Percentiles rank a stretch among this genome's conserved stretches.
These are phyloP conservation scores for Warburgia ugandensis DNA, from an alignment of 164 flowering plant genomes.

Conservation along the genomic window DNA sequence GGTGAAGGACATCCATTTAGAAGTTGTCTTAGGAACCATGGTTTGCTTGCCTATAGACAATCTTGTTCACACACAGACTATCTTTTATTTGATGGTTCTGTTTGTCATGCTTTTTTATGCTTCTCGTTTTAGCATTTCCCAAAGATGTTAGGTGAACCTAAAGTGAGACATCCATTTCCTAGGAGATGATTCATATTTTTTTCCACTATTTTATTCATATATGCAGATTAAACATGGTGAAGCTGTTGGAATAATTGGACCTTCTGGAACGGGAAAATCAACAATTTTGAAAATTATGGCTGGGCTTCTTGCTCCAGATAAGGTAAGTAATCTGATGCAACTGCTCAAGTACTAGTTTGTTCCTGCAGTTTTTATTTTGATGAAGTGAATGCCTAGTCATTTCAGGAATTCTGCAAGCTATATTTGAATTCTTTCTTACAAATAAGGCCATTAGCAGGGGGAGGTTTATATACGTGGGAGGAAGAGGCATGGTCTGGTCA, in stretches of 20 bases:
- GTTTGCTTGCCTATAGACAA: no score
- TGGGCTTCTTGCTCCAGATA: constrained; percentile 98
- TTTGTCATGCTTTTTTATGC: no score
- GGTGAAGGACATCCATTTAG: no score
- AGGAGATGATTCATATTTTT: background rate
- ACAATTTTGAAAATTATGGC: constrained; percentile 88
- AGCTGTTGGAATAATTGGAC: constrained; percentile 98
- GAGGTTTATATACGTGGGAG: constrained; percentile 81
- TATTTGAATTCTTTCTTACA: background rate
- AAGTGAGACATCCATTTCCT: no score
- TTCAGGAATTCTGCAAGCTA: background rate
- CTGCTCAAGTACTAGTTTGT: background rate
- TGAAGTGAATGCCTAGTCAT: background rate
- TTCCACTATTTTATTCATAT: background rate
- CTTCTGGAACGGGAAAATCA: constrained; percentile 98
- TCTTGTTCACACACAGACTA: no score
- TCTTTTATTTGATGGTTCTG: no score
- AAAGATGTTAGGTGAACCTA: no score
- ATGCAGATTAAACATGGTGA: constrained; percentile 90
- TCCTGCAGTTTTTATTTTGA: background rate
- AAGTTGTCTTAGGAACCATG: no score
- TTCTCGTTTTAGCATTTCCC: no score
- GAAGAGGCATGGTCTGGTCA: constrained; percentile 72
- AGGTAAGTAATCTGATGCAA: constrained; percentile 32
- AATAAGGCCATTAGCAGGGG: constrained; percentile 46